Percentiles rank a stretch among this genome's conserved stretches.
phyloP scores from a whole-genome alignment of 148 eudicot genomes.

The Persicaria tinctoria region DNA sequence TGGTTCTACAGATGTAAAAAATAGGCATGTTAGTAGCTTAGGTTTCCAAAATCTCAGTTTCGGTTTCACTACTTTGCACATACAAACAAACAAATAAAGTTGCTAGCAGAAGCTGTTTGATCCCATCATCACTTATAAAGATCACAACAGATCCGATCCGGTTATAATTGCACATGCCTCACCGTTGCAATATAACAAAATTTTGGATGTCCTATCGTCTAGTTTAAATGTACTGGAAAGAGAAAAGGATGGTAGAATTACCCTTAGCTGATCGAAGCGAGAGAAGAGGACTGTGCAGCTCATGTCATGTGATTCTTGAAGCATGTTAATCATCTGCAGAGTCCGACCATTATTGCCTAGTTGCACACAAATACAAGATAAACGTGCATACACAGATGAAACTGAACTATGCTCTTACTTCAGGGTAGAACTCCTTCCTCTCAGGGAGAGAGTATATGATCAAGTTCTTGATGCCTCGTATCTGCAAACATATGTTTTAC shows the following conservation, averaged over 20 bases:
- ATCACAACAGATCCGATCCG: too few species aligned
- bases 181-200: too few species aligned
- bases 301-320: background rate
- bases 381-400: background rate
- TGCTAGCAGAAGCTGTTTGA: too few species aligned
- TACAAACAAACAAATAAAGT: too few species aligned
- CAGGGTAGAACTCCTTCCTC: constrained; percentile 95
- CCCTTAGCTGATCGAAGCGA: background rate
- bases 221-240: background rate
- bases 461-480: constrained; percentile 81
- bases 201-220: too few species aligned
- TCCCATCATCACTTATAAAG: too few species aligned
- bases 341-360: background rate
- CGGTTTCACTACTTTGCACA: too few species aligned
- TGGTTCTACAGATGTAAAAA: too few species aligned
- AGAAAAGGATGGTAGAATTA: background rate
- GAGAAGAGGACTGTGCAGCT: background rate
- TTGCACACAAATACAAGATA: background rate
- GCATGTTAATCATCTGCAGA: constrained; percentile 61
- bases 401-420: constrained; percentile 35
- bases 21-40: too few species aligned
- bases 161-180: too few species aligned
- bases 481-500: constrained; percentile 28
- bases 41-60: too few species aligned
- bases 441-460: constrained; percentile 92